Evolutionary conservation across 2,329 filamentous ascomycete genomes (phyloP).

Genomic region (Alternaria sp.): DNA sequence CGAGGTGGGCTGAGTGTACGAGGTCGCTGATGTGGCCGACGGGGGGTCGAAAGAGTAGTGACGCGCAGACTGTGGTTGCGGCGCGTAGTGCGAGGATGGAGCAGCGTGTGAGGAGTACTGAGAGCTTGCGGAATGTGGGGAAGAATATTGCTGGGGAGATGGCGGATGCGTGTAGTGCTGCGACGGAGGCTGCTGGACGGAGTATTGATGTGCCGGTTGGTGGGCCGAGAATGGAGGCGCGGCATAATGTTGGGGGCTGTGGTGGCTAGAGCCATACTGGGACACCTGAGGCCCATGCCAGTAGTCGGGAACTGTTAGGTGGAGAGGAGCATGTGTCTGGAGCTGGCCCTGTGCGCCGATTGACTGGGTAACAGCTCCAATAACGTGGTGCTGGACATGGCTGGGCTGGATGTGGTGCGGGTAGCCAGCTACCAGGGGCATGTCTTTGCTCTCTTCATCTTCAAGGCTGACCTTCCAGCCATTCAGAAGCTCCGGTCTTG

Average conservation of each 20-base stretch:
- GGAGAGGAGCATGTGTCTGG: slow-evolving; percentile 34
- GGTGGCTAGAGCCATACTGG: slow-evolving; percentile 34
- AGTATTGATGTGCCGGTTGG: slow-evolving; percentile 27
- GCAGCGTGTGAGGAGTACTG: slow-evolving; percentile 27
- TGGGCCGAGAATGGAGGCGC: slow-evolving; percentile 31
- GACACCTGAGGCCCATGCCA: slow-evolving; percentile 36
- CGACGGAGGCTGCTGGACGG: slow-evolving; percentile 25
- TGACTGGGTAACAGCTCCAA: slow-evolving; percentile 28
- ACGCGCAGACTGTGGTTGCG: slow-evolving; percentile 25
- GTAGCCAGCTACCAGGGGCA: slow-evolving; percentile 38
- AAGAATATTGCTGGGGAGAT: slow-evolving; percentile 36
- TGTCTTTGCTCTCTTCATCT: slow-evolving; percentile 46
- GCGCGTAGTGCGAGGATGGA: slow-evolving; percentile 26
- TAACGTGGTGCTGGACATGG: slow-evolving; percentile 36
- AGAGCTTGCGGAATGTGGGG: slow-evolving; percentile 22
- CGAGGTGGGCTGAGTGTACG: slow-evolving; percentile 29
- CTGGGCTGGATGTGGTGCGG: slow-evolving; percentile 37
- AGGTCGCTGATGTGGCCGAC: slow-evolving; percentile 16
- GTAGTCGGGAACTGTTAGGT: slow-evolving; percentile 40
- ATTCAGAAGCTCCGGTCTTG: slow-evolving; percentile 40
- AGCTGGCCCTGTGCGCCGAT: slow-evolving; percentile 30
- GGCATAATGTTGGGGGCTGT: slow-evolving; percentile 34
- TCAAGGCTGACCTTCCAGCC: slow-evolving; percentile 48
- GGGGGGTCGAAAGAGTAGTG: slow-evolving; percentile 31
- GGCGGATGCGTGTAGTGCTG: slow-evolving; percentile 33